Evolutionary conservation across 75 land plant genomes (phyloP).

Genomic region (Chamaecyparis obtusa): DNA sequence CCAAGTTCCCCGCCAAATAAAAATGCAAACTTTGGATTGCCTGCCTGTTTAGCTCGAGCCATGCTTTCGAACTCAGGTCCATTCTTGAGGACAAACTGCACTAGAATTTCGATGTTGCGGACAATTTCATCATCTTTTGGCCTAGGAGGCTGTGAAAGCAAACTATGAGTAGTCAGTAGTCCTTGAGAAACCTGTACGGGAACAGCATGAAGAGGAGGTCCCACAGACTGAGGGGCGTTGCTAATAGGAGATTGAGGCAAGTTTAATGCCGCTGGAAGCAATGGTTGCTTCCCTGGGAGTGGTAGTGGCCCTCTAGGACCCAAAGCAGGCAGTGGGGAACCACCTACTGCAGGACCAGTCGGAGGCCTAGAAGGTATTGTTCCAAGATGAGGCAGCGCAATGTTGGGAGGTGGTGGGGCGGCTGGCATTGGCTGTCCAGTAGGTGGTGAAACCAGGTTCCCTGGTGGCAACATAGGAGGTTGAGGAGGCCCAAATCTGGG

Average conservation of each 20-base stretch:
- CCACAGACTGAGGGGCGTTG: not conserved
- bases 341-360: not conserved
- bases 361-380: not conserved
- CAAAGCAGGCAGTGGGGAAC: not conserved
- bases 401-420: not conserved
- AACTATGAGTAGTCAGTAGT: not conserved
- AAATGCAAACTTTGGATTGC: slow-evolving; percentile 22
- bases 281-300: not conserved
- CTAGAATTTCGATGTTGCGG: slow-evolving; percentile 23
- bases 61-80: slow-evolving; percentile 17
- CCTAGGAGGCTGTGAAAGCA: slow-evolving; percentile 14
- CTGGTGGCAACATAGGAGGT: slow-evolving; percentile 4
- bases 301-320: not conserved
- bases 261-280: slow-evolving; percentile 2
- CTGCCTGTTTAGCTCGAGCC: slow-evolving; percentile 25
- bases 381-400: slow-evolving; percentile 4
- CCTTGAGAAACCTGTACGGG: slow-evolving; percentile 6
- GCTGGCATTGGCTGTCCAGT: slow-evolving; percentile 2
- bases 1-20: slow-evolving; percentile 16
- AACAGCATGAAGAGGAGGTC: slow-evolving; percentile 20
- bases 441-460: not conserved
- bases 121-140: slow-evolving; percentile 21
- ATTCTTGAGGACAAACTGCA: slow-evolving; percentile 17
- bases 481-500: slow-evolving; percentile 12
- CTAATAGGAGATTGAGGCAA: slow-evolving; percentile 11